A percentile compares a stretch with the other conserved stretches of the same genome.
phyloP scores from a whole-genome alignment of 2,329 filamentous ascomycete genomes.

The Harringtonia aguacate region DNA sequence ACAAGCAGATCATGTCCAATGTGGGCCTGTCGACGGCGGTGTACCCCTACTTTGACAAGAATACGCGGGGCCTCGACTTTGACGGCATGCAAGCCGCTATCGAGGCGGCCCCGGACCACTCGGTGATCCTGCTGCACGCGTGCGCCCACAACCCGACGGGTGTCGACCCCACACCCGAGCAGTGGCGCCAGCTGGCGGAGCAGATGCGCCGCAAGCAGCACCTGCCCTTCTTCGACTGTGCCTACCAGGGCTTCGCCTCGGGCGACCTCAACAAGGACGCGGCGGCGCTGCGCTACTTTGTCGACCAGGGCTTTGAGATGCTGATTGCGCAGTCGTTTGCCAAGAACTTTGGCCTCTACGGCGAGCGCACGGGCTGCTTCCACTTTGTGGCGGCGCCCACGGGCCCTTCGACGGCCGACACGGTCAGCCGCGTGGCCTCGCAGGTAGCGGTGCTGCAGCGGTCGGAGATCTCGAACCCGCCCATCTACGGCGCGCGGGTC shows the following conservation, averaged over 20 bases:
- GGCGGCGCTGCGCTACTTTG: constrained; percentile 88
- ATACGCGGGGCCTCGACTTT: constrained; percentile 86
- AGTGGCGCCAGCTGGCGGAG: constrained; percentile 83
- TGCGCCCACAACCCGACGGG: constrained; percentile 98
- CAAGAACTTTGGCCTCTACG: constrained; percentile 97
- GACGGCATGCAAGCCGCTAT: constrained; percentile 73
- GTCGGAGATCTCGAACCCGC: constrained; percentile 95
- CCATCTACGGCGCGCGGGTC: constrained; percentile 86
- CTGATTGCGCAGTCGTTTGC: constrained; percentile 88
- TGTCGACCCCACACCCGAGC: constrained; percentile 84
- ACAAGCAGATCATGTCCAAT: constrained; percentile 96
- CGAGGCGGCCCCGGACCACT: constrained; percentile 60
- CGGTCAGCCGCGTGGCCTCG: constrained; percentile 58
- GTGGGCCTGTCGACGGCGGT: constrained; percentile 66
- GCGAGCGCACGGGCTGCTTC: constrained; percentile 92
- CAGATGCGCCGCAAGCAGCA: constrained; percentile 69
- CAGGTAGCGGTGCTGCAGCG: constrained; percentile 92
- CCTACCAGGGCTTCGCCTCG: constrained; percentile 96
- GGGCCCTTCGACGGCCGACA: constrained; percentile 48
- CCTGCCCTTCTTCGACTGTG: constrained; percentile 97
- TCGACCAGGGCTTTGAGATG: constrained; percentile 83
- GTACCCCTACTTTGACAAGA: constrained; percentile 89
- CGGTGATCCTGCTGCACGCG: constrained; percentile 83
- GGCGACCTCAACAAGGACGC: constrained; percentile 78
- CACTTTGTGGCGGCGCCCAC: constrained; percentile 76